Conservation (phyloP, 805 yeast species). For the Sugiyamaella marilandica region DNA sequence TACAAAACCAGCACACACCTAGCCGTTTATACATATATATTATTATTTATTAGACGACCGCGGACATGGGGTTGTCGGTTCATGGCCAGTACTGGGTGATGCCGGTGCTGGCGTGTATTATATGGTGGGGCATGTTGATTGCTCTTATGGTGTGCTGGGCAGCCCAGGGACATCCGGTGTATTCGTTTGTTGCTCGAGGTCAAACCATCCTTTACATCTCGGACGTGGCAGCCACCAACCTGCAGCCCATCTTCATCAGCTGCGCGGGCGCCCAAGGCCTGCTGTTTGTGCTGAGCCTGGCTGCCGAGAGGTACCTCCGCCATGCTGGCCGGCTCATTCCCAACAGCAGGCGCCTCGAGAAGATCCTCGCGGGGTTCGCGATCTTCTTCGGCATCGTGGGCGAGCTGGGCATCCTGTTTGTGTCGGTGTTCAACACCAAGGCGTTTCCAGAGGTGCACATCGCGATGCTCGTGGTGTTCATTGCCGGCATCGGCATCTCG, state of each 20-base stretch:
- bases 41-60: too few species aligned
- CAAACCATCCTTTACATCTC: slow-evolving; percentile 61
- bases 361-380: slow-evolving; percentile 39
- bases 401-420: slow-evolving; percentile 67
- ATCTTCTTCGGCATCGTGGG: slow-evolving; percentile 51
- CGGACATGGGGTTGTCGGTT: not conserved
- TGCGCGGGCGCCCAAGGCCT: slow-evolving; percentile 76
- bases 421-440: slow-evolving; percentile 66
- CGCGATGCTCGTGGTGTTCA: slow-evolving; percentile 68
- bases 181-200: slow-evolving; percentile 46
- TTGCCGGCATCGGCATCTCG: slow-evolving; percentile 57
- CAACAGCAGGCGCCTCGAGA: slow-evolving; percentile 42
- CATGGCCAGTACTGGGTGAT: slow-evolving; percentile 38
- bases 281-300: slow-evolving; percentile 58
- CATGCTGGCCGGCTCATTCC: slow-evolving; percentile 52
- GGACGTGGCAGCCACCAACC: slow-evolving; percentile 80
- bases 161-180: slow-evolving; percentile 70
- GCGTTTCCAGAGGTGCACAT: slow-evolving; percentile 48
- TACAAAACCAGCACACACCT: too few species aligned
- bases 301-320: slow-evolving; percentile 60
- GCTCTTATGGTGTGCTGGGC: slow-evolving; percentile 78
- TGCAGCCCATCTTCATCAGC: slow-evolving; percentile 78
- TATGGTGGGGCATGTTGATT: slow-evolving; percentile 90
- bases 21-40: too few species aligned
- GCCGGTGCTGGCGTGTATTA: slow-evolving; percentile 61